Base-by-base conservation (phyloP, 2,329 filamentous ascomycete genomes). In the Sarocladium oryzae region DNA sequence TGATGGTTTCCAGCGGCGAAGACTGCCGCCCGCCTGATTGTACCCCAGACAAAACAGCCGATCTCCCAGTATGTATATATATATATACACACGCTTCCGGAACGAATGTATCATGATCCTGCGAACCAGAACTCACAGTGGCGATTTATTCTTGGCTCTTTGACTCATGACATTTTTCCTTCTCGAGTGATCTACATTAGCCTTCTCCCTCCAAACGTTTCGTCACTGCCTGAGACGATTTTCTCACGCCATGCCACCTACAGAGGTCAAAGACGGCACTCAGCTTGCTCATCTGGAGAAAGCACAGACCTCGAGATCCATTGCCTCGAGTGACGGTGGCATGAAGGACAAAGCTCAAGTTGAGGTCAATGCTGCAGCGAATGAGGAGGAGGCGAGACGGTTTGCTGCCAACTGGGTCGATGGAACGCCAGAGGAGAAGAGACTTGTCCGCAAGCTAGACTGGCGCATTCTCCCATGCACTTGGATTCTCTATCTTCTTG, bases 401-500 rank as follows among this genome's bases (percentile, higher is more conserved):
- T 32, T 49, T 16, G 38, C 38, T 20, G 41, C 32, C 16, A 45
- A 41, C 10, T 52, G 51, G 51, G 45, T 43, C 15, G 38, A 52
- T 16, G 51, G 45, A 13, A 52, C 51, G 1, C 23, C 28, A 13
- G 51, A 54, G 46, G 53, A 55, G 51, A 55, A 49, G 51, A 45
- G 46, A 15, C 51, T 53, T 11, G 23, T 40, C 11, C 53, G 51
- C 16, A 55, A 55, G 33, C 51, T 55, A 4, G 53, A 55, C 26
- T 53, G 51, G 53, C 46, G 51, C 18, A 53, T 55, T 20, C 48
- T 55, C 7, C 51, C 53, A 13, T 57, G 56, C 40, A 52, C 51
- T 9, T 61, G 56, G 58, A 49, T 58, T 10, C 51, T 61, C 1
- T 61, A 58, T 43, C 48, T 58, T 2, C 51, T 60, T 8, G 56